A percentile compares a stretch with the other conserved stretches of the same genome.
These are phyloP conservation scores for Solanum hybrid DNA, from an alignment of 305 asterid species.

Conservation along the genomic window DNA sequence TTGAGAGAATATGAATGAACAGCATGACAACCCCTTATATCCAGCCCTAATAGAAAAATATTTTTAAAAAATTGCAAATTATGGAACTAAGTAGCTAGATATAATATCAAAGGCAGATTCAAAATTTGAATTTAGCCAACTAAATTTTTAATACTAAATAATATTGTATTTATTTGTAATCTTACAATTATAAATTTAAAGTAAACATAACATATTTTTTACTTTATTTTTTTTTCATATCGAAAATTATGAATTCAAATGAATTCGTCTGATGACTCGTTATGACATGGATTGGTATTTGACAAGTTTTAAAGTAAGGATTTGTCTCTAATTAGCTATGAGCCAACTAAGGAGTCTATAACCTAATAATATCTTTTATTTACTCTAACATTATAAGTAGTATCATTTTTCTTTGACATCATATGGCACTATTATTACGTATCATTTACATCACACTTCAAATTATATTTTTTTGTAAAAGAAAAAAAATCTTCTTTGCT, in stretches of 20 bases:
- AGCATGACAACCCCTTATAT: neutral
- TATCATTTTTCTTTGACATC: neutral
- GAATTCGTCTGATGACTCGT: fast-evolving
- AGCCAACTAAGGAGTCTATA: neutral
- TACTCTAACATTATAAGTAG: no score
- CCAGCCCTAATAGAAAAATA: no score
- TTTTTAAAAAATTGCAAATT: neutral
- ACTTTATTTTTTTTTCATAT: neutral
- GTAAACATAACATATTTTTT: neutral
- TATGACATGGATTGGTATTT: neutral
- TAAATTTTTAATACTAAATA: neutral
- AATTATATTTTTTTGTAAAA: neutral
- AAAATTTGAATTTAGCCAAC: neutral
- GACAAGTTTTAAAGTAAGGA: neutral
- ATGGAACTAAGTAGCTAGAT: neutral
- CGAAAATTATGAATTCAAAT: neutral
- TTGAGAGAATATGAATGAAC: neutral
- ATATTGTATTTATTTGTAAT: neutral
- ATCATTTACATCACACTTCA: neutral
- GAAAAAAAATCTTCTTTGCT: no score
- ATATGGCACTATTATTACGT: neutral
- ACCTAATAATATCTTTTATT: neutral
- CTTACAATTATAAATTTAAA: neutral
- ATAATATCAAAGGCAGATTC: neutral
- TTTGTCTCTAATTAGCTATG: neutral